Percentiles rank a stretch among this genome's conserved stretches.
Conservation (phyloP, 257 asterid species). For the Solanum chilense region DNA sequence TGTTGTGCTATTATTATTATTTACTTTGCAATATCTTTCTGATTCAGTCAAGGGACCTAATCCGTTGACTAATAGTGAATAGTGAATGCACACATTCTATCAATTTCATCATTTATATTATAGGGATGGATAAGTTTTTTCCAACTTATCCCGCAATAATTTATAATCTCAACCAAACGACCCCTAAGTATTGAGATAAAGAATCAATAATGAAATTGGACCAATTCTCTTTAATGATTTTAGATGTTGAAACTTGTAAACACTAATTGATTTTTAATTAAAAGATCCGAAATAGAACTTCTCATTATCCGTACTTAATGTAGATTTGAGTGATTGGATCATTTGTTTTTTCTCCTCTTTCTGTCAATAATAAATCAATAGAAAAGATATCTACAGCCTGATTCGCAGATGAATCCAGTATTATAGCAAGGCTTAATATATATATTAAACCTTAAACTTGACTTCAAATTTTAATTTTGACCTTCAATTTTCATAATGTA, state of each 20-base stretch:
- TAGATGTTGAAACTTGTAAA: not conserved
- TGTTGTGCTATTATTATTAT: too few species aligned
- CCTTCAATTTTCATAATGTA: too few species aligned
- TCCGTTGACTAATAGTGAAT: too few species aligned
- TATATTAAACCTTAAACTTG: too few species aligned
- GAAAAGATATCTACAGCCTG: conserved; percentile 47
- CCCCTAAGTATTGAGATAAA: not conserved
- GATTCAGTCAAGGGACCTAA: too few species aligned
- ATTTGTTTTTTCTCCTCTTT: not conserved
- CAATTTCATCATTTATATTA: not conserved
- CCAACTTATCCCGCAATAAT: not conserved
- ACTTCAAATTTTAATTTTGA: too few species aligned
- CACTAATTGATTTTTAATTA: not conserved
- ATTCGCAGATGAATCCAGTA: conserved; percentile 92
- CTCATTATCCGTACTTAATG: not conserved
- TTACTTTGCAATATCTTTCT: too few species aligned
- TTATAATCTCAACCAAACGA: not conserved
- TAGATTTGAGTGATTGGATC: not conserved
- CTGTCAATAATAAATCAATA: not conserved
- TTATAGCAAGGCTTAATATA: too few species aligned
- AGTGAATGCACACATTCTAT: too few species aligned
- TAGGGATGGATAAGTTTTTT: not conserved
- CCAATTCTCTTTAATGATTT: not conserved
- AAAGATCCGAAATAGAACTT: not conserved
- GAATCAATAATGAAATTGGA: not conserved